phyloP scores from a whole-genome alignment of 2,329 filamentous ascomycete genomes.

The Fusarium lateritium region DNA sequence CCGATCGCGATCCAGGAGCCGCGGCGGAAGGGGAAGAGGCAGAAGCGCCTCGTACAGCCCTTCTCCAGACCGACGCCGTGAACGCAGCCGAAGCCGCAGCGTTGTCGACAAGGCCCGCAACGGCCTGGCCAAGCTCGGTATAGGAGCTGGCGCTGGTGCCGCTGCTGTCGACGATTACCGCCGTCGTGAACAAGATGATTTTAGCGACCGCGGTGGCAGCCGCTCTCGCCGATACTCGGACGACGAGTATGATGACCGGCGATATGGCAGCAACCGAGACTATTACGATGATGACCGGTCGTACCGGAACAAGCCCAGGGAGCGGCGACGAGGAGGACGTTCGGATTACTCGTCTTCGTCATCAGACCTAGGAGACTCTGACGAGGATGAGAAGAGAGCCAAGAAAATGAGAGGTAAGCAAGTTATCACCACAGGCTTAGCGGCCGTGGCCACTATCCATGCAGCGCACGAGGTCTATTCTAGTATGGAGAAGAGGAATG shows the following conservation, averaged over 20 bases:
- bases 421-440: constrained; percentile 69
- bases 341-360: constrained; percentile 66
- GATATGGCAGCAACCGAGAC: constrained; percentile 58
- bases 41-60: constrained; percentile 63
- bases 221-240: constrained; percentile 60
- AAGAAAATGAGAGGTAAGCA: constrained; percentile 75
- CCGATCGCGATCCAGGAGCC: constrained; percentile 68
- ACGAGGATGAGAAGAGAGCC: constrained; percentile 67
- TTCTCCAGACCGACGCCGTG: constrained; percentile 62
- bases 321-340: constrained; percentile 58
- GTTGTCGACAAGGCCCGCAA: constrained; percentile 75
- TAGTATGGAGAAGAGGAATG: constrained; percentile 70
- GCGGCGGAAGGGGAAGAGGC: constrained; percentile 67
- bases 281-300: constrained; percentile 65
- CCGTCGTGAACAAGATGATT: constrained; percentile 62
- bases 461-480: constrained; percentile 71
- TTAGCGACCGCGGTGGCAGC: constrained; percentile 59
- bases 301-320: constrained; percentile 58
- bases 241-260: constrained; percentile 63
- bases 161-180: constrained; percentile 56
- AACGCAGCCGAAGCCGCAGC: constrained; percentile 72
- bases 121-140: constrained; percentile 72
- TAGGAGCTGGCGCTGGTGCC: constrained; percentile 62
- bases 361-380: constrained; percentile 71
- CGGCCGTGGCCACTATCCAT: constrained; percentile 72